Evolutionary conservation across 768 basidiomycete species (phyloP), one percentile per base, ranked within the genome.

Genomic region (Trametes coccinea): DNA sequence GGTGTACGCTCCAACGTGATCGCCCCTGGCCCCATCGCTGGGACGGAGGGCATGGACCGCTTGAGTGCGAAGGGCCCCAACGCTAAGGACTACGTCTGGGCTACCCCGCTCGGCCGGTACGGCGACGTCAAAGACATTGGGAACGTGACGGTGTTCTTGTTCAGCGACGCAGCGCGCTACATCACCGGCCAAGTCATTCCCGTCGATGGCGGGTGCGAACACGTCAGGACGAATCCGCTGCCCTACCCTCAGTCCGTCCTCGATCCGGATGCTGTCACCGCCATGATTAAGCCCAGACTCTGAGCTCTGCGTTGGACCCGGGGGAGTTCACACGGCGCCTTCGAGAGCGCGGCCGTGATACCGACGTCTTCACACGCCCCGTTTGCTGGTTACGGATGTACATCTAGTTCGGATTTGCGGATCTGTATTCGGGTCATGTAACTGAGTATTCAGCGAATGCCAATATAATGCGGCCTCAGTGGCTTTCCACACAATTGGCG

Each of bases 1-100:
- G 96, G 96, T n/a, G 86, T 98, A 17, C 87, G 95, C 48, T 92
- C 92, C 16, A 97, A 93, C 67, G 85, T 91, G 49, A 86, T 94
- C 66, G 82, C 92, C 3, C 92, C 93, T 4, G 90, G 95, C 3
- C 87, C 91, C 5, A 95, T 96, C 59, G 82, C 70, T 4, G 85
- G 80, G 9, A 97, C 96, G 1, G 93, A 90, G 72, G 89, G 89
- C 56, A 77, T 82, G 74, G 78, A 82, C 62, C 85, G 88, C n/a
- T 80, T 92, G 53, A 69, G 61, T 41, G 63, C 72, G 22, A 67
- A 62, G 56, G 58, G 56, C 41, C 51, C 56, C 17, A 64, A 58
- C 31, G 54, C 51, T 33, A 11, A 31, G 27, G 13, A 44, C 7
- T 46, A 56, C 74, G 10, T 29, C 11, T 76, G 49, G 58, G 74